Evolutionary conservation across 1,284 basidiomycete genomes (phyloP).

Genomic region (Pseudozyma sp.): DNA sequence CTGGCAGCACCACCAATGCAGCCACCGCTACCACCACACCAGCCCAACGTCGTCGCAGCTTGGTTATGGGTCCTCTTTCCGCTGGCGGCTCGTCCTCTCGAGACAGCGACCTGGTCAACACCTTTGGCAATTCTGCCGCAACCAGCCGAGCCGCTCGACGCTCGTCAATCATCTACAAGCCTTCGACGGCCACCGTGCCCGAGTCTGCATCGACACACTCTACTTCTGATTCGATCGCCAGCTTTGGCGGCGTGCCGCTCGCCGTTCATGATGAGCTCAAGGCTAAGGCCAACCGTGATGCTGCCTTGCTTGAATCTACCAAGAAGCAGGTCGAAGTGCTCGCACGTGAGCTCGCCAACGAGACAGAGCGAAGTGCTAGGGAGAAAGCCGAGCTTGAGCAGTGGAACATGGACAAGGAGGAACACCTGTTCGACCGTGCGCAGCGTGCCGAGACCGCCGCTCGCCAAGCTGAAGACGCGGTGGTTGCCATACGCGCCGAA

Average conservation of each 20-base stretch:
- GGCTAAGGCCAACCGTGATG: slow-evolving; percentile 49
- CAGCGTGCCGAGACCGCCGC: slow-evolving; percentile 46
- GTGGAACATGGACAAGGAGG: slow-evolving; percentile 56
- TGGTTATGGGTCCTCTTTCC: slow-evolving; percentile 38
- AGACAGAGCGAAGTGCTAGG: slow-evolving; percentile 42
- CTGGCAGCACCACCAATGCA: slow-evolving; percentile 7
- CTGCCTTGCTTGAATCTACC: slow-evolving; percentile 48
- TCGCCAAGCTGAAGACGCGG: slow-evolving; percentile 19
- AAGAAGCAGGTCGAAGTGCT: slow-evolving; percentile 55
- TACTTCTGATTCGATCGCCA: slow-evolving; percentile 33
- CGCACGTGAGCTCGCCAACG: slow-evolving; percentile 45
- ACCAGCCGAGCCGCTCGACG: slow-evolving; percentile 32
- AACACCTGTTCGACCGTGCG: slow-evolving; percentile 39
- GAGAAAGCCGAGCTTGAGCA: slow-evolving; percentile 60
- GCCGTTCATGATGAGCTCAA: slow-evolving; percentile 60
- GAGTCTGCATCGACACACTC: slow-evolving; percentile 27
- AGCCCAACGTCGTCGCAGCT: slow-evolving; percentile 42
- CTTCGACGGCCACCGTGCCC: slow-evolving; percentile 28
- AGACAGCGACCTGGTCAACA: slow-evolving; percentile 33
- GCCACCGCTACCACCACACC: slow-evolving; percentile 14
- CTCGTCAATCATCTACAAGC: slow-evolving; percentile 55
- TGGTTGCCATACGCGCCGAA: slow-evolving; percentile 31
- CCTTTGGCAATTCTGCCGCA: slow-evolving; percentile 19
- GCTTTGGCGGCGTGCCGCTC: slow-evolving; percentile 41
- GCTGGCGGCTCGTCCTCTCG: slow-evolving; percentile 23